Percentiles rank a stretch among this genome's conserved stretches.
phyloP scores from a whole-genome alignment of 176 grass and related monocot species.

The Oryza punctata region DNA sequence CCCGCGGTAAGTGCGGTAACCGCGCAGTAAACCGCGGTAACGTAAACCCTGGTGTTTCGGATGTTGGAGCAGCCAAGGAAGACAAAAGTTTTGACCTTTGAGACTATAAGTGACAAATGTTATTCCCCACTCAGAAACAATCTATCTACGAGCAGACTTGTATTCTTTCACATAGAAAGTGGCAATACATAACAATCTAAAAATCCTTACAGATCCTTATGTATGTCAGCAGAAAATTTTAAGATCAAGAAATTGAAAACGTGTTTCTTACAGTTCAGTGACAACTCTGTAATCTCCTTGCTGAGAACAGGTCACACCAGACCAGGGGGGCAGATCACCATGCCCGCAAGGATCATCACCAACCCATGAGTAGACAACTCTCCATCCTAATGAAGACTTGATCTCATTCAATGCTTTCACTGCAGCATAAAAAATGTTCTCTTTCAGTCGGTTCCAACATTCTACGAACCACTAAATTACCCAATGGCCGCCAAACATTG shows the following conservation, averaged over 20 bases:
- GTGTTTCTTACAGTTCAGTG: conserved; percentile 80
- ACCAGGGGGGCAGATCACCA: conserved; percentile 93
- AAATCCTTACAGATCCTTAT: background rate
- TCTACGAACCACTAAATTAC: background rate
- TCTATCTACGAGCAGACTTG: background rate
- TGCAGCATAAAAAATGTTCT: conserved; percentile 39
- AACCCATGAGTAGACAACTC: conserved; percentile 97
- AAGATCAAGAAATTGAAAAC: conserved; percentile 21
- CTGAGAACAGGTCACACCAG: conserved; percentile 92
- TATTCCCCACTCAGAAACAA: conserved; percentile 7
- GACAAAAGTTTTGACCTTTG: conserved; percentile 6
- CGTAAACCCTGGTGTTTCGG: too few relatives aligned
- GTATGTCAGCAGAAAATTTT: background rate
- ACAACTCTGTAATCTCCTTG: conserved; percentile 98
- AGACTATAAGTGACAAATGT: background rate
- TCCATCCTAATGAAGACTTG: conserved; percentile 93
- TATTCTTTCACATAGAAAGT: conserved; percentile 5
- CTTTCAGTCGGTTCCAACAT: background rate
- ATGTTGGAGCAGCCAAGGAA: background rate
- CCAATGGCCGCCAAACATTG: background rate
- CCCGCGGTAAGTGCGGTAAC: too few relatives aligned
- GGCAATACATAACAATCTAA: background rate
- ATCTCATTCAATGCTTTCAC: conserved; percentile 99
- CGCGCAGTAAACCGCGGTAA: too few relatives aligned
- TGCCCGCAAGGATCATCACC: conserved; percentile 95